phyloP scores from a whole-genome alignment of 805 yeast species.

The Monosporozyma yasuniensis region DNA sequence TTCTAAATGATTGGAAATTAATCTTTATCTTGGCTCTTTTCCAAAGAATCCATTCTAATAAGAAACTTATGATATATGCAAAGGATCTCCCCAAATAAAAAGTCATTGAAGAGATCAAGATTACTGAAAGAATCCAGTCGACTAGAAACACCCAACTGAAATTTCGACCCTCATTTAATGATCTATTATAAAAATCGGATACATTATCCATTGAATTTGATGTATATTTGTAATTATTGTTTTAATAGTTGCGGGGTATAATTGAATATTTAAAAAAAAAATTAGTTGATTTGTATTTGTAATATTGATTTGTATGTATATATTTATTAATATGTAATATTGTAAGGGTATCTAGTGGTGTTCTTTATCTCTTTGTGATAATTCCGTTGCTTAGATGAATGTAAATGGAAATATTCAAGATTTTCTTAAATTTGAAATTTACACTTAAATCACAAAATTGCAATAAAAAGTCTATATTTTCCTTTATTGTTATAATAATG shows the following conservation, averaged over 20 bases:
- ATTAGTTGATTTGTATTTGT: too few relatives aligned
- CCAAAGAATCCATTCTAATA: slow-evolving; percentile 55
- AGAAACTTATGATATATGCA: slow-evolving; percentile 48
- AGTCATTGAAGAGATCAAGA: slow-evolving; percentile 52
- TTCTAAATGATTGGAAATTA: slow-evolving; percentile 61
- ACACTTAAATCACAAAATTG: too few relatives aligned
- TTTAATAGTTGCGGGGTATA: too few relatives aligned
- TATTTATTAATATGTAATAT: too few relatives aligned
- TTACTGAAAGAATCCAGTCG: slow-evolving; percentile 67
- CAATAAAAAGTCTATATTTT: background rate
- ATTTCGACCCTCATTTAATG: slow-evolving; percentile 25
- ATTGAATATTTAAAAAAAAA: too few relatives aligned
- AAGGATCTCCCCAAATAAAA: slow-evolving; percentile 70
- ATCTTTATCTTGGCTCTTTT: slow-evolving; percentile 47
- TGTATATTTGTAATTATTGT: background rate
- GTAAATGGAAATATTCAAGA: too few relatives aligned
- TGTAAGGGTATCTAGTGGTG: background rate
- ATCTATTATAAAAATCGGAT: slow-evolving; percentile 25
- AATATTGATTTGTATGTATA: too few relatives aligned
- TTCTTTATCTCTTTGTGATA: too few relatives aligned
- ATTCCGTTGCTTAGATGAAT: too few relatives aligned
- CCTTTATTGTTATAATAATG: background rate
- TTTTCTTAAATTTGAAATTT: too few relatives aligned
- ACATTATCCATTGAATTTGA: slow-evolving; percentile 19
- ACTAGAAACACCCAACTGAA: slow-evolving; percentile 70